Base-by-base conservation (phyloP, 2,329 filamentous ascomycete genomes). In the Sarocladiaceae sp. region DNA sequence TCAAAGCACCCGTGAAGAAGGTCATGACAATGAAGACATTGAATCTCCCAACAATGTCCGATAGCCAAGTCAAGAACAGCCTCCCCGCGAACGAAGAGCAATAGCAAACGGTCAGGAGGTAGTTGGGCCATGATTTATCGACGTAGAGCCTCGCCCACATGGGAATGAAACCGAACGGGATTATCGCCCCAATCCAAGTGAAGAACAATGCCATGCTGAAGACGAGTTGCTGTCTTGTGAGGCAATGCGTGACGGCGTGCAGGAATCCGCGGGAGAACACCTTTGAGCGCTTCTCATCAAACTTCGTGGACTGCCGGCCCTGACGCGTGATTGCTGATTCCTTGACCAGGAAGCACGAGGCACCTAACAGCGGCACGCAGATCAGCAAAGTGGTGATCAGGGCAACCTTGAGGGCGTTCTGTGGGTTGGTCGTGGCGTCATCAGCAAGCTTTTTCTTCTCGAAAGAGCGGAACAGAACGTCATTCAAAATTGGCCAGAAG, bases 51-150 rank as follows among this genome's bases (percentile, higher is more conserved):
- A 66, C 56, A 41, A 65, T 65, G 50, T 80, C 74, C 4, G 71
- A 73, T 32, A 78, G 53, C 52, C 72, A 66, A 32, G 73, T 74
- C 3, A 73, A 71, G 1, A 67, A 49, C 47, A 78, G 69, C 32
- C 76, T 70, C 3, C 77, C 76, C 19, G 72, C 58, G 7, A 70
- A 63, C 1, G 73, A 76, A 11, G 76, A 75, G 0, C 71, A 70
- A 54, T 83, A 83, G 51, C 82, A 68, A 49, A 84, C 74, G 7
- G 78, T 67, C 5, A 83, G 65, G 27, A 83, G 67, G 51, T 81
- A 82, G 60, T 82, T 81, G 5, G 39, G 39, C 39, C 39, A 42
- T 4, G 39, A 42, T 5, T 16, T n/a, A 11, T 24, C n/a, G 15
- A 42, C 23, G 4, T 31, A 13, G 9, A 6, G 18, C 10, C 10